These are phyloP conservation scores for Seiridium cupressi DNA, from an alignment of 2,329 filamentous ascomycete genomes.

Conservation along the genomic window DNA sequence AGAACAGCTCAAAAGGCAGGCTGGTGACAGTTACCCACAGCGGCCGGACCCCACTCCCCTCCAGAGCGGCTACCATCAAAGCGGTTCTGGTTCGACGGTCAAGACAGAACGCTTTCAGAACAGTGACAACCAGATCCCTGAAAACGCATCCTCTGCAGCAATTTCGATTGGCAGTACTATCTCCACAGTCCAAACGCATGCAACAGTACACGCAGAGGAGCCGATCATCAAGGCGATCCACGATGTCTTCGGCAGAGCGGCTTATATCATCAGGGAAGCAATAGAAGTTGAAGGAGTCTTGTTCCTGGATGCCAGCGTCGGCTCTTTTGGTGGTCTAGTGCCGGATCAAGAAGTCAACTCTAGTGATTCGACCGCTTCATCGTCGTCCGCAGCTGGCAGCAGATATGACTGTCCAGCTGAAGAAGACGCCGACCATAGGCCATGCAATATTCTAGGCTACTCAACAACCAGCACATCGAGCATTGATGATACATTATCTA, in stretches of 20 bases:
- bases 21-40: not conserved
- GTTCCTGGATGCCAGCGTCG: conserved; percentile 29
- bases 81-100: not conserved
- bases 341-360: not conserved
- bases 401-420: not conserved
- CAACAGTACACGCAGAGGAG: not conserved
- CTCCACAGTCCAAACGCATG: not conserved
- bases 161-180: not conserved
- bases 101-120: not conserved
- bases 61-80: not conserved
- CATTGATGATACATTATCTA: conserved; percentile 21
- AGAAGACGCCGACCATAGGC: not conserved
- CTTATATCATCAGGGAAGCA: conserved; percentile 39
- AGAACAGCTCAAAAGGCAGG: not conserved
- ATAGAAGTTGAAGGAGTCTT: conserved; percentile 38
- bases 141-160: not conserved
- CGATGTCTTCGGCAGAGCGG: conserved; percentile 38
- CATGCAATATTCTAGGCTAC: conserved; percentile 35
- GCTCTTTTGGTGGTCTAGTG: conserved; percentile 13
- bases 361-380: conserved; percentile 12
- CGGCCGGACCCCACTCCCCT: not conserved
- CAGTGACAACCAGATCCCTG: not conserved
- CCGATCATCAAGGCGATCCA: conserved; percentile 4
- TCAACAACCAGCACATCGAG: conserved; percentile 32
- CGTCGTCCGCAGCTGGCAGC: not conserved